phyloP scores from a whole-genome alignment of 2,329 filamentous ascomycete species.

The Cryphonectria carpinicola region DNA sequence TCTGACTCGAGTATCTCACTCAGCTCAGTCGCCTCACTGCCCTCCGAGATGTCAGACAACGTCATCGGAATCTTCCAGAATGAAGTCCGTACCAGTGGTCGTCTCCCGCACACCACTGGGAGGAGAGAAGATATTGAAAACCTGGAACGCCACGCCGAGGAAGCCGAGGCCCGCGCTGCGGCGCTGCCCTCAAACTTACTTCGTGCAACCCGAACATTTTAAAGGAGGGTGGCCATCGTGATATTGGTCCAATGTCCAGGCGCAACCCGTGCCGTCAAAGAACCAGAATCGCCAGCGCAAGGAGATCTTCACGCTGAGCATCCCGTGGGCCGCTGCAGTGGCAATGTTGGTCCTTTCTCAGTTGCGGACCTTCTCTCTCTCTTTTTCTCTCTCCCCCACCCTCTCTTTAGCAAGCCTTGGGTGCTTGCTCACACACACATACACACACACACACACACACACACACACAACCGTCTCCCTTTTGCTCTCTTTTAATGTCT shows the following conservation, averaged over 20 bases:
- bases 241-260: background rate
- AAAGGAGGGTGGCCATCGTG: background rate
- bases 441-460: background rate
- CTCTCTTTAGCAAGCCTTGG: background rate
- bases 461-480: background rate
- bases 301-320: background rate
- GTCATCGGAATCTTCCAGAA: background rate
- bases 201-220: background rate
- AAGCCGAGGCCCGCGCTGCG: background rate
- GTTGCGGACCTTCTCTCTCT: background rate
- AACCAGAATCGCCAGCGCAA: background rate
- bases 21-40: background rate
- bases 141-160: background rate
- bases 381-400: too few relatives aligned
- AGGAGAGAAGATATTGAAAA: background rate
- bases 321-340: too few relatives aligned
- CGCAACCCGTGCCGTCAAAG: too few relatives aligned
- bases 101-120: background rate
- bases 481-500: background rate
- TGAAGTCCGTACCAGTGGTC: background rate
- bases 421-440: background rate
- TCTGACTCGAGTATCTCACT: constrained; percentile 12
- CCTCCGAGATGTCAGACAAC: constrained; percentile 11
- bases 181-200: background rate
- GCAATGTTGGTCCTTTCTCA: too few relatives aligned